Percentiles rank a stretch among this genome's conserved stretches.
Evolutionary conservation across 1,139 yeast species (phyloP).

Genomic region (Meyerozyma athensensis): DNA sequence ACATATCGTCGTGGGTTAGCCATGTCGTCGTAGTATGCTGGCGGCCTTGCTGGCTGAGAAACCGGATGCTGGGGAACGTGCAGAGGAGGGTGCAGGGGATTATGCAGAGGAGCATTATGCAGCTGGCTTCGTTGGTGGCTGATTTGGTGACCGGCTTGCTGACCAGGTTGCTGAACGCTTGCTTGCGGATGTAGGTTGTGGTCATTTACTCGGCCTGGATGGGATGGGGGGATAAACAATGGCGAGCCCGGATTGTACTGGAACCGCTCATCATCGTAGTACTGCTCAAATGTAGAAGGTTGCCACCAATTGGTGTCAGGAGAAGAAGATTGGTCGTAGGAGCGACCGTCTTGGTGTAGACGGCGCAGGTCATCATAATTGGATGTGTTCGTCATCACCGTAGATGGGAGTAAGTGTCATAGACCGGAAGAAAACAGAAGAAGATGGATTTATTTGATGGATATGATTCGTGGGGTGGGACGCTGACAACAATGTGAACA

Average conservation of each 20-base stretch:
- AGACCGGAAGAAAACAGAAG: no score
- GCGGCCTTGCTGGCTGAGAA: neutral
- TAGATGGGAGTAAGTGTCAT: no score
- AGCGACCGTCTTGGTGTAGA: neutral
- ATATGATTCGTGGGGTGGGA: no score
- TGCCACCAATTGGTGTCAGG: slow-evolving; percentile 1
- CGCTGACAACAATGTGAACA: no score
- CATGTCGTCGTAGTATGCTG: neutral
- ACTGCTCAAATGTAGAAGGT: neutral
- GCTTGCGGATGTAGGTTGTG: neutral
- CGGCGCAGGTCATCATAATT: neutral
- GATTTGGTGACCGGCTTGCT: neutral
- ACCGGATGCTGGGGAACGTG: neutral
- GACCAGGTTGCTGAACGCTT: neutral
- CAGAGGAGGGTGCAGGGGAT: no score
- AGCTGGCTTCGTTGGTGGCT: no score
- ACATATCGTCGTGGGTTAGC: neutral
- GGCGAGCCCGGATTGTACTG: neutral
- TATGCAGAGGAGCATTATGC: no score
- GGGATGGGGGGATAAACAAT: neutral
- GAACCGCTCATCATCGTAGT: neutral
- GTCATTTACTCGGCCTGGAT: neutral
- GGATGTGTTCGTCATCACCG: neutral
- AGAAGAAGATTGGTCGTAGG: neutral
- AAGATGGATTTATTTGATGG: no score